These are phyloP conservation scores for Daldinia grandis DNA, from an alignment of 495 filamentous ascomycete species.

Conservation along the genomic window DNA sequence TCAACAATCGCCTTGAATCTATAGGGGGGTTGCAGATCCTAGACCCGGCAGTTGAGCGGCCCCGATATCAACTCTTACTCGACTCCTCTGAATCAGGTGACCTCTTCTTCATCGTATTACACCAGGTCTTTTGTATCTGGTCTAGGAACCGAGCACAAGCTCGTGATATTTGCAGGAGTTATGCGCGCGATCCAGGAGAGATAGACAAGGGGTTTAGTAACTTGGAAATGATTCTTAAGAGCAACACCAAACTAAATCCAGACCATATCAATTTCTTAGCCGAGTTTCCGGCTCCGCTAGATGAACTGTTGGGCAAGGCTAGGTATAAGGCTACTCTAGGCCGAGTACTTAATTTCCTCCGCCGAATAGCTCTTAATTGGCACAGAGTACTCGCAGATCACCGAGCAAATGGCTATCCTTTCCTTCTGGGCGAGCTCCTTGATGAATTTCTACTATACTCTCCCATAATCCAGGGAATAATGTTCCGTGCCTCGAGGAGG, in stretches of 20 bases:
- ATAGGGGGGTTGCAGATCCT: conserved; percentile 22
- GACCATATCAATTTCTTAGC: conserved; percentile 61
- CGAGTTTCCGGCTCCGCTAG: conserved; percentile 57
- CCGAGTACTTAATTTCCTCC: conserved; percentile 50
- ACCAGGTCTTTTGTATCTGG: conserved; percentile 73
- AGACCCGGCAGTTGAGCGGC: conserved; percentile 51
- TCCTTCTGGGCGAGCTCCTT: conserved; percentile 67
- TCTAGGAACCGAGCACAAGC: conserved; percentile 31
- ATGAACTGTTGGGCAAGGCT: conserved; percentile 30
- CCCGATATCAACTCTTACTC: conserved; percentile 63
- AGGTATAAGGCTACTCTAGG: conserved; percentile 23
- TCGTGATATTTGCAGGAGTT: conserved; percentile 19
- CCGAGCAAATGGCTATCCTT: conserved; percentile 56
- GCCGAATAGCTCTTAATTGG: conserved; percentile 46
- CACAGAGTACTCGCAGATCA: conserved; percentile 17
- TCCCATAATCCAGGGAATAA: conserved; percentile 62
- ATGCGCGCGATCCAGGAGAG: conserved; percentile 12
- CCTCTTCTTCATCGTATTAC: conserved; percentile 69
- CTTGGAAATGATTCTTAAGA: conserved; percentile 51
- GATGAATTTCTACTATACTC: conserved; percentile 61
- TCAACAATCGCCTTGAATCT: neutral
- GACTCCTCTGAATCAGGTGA: conserved; percentile 67
- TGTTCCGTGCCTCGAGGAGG: conserved; percentile 65
- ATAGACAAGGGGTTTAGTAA: conserved; percentile 51
- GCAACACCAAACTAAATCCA: conserved; percentile 47